These are phyloP conservation scores for Exserohilum rostratum DNA, from an alignment of 2,329 filamentous ascomycete species.

Conservation along the genomic window DNA sequence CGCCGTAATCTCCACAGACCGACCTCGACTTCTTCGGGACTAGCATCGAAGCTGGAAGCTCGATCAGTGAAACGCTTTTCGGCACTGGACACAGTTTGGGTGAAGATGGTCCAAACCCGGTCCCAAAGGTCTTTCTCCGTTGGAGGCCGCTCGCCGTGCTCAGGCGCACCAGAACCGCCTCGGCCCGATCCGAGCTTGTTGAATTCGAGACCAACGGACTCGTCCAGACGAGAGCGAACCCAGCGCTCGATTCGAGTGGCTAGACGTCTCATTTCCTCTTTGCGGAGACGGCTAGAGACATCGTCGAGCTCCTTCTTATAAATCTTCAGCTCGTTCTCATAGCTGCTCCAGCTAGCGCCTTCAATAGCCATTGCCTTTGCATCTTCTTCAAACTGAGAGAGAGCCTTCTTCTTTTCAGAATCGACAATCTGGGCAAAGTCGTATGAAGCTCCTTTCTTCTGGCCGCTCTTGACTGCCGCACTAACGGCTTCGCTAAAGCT, in stretches of 20 bases:
- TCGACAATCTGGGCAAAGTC: constrained; percentile 95
- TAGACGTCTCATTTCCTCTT: constrained; percentile 94
- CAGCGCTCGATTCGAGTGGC: constrained; percentile 91
- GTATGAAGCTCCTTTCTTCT: constrained; percentile 88
- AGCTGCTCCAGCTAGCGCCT: constrained; percentile 86
- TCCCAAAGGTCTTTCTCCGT: constrained; percentile 93
- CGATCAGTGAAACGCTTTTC: constrained; percentile 85
- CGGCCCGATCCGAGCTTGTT: constrained; percentile 92
- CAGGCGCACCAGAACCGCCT: constrained; percentile 79
- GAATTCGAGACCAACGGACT: constrained; percentile 91
- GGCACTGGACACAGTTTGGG: constrained; percentile 80
- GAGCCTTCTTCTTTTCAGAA: constrained; percentile 76
- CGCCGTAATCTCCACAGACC: constrained; percentile 90
- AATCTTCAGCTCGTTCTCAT: constrained; percentile 76
- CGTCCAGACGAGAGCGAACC: constrained; percentile 85
- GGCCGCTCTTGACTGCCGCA: constrained; percentile 84
- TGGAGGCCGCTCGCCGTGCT: constrained; percentile 71
- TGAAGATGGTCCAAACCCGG: constrained; percentile 88
- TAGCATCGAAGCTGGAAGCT: constrained; percentile 92
- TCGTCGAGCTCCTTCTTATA: constrained; percentile 92
- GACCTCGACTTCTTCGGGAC: constrained; percentile 85
- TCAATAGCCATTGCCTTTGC: constrained; percentile 76
- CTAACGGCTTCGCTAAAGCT: constrained; percentile 88
- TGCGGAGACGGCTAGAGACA: constrained; percentile 80
- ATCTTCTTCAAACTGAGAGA: constrained; percentile 77